Evolutionary conservation across 192 early-diverging fungal genomes (phyloP).

Genomic region (Chytriomyces sp.): DNA sequence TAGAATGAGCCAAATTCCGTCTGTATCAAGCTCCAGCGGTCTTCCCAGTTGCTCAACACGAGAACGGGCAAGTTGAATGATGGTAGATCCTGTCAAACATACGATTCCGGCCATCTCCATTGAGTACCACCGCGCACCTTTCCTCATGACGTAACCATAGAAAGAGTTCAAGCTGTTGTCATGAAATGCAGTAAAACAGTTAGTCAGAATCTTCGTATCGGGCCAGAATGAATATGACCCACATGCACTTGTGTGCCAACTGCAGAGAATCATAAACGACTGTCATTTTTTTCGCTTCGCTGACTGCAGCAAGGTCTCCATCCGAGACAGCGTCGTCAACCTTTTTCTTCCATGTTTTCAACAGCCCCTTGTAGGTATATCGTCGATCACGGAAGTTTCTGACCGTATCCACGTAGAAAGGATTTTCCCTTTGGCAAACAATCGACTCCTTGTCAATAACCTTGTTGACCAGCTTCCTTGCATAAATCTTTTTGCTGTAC

Average conservation of each 20-base stretch:
- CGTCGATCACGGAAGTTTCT: constrained; percentile 94
- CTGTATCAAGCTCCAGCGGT: constrained; percentile 96
- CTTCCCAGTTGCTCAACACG: constrained; percentile 91
- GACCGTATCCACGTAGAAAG: constrained; percentile 98
- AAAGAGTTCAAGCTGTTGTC: constrained; percentile 75
- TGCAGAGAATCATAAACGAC: constrained; percentile 97
- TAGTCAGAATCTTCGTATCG: not conserved
- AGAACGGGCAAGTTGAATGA: constrained; percentile 95
- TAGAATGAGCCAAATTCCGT: constrained; percentile 97
- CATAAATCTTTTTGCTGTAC: constrained; percentile 88
- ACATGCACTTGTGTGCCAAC: constrained; percentile 91
- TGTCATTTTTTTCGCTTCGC: constrained; percentile 89
- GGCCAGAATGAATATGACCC: constrained; percentile 59
- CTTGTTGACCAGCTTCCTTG: constrained; percentile 79
- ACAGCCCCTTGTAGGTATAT: constrained; percentile 95
- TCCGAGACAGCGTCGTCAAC: constrained; percentile 69
- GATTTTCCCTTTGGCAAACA: constrained; percentile 96
- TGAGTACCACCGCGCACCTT: constrained; percentile 97
- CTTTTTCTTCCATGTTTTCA: constrained; percentile 90
- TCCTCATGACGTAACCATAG: constrained; percentile 99
- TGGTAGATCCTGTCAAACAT: constrained; percentile 92
- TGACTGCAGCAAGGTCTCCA: constrained; percentile 72
- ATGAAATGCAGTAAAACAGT: constrained; percentile 30
- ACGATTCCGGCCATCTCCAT: constrained; percentile 99
- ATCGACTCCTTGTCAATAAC: constrained; percentile 84